phyloP scores from a whole-genome alignment of 177 flowering plant species.

The Vitis hybrid region DNA sequence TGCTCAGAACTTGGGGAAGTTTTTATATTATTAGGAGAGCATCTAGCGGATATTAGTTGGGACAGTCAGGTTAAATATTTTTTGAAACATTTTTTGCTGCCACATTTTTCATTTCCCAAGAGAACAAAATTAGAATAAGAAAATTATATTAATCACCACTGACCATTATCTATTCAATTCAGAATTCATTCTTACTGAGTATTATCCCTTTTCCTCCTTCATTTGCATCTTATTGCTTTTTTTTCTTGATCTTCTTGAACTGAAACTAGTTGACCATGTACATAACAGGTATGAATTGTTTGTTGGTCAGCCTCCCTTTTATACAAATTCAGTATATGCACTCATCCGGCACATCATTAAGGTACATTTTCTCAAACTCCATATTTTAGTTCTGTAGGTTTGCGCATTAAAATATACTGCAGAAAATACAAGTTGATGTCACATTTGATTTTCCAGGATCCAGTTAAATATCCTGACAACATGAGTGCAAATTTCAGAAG shows the following conservation, averaged over 20 bases:
- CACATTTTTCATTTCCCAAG: neutral
- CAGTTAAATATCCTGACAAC: constrained; percentile 93
- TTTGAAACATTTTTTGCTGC: neutral
- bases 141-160: neutral
- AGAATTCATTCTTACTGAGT: neutral
- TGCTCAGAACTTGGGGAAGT: no score
- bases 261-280: constrained; percentile 3
- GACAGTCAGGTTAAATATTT: neutral
- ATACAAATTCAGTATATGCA: constrained; percentile 96
- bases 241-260: constrained; percentile 1
- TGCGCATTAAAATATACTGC: neutral
- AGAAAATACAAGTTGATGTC: neutral
- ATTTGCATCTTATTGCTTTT: neutral
- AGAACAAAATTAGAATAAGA: neutral
- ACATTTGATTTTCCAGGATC: constrained; percentile 65
- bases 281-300: constrained; percentile 83
- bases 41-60: no score
- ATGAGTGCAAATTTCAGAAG: constrained; percentile 83
- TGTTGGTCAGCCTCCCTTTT: constrained; percentile 99
- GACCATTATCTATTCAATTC: neutral
- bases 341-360: constrained; percentile 91
- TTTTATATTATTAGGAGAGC: no score
- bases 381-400: neutral
- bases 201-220: neutral
- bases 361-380: constrained; percentile 38